phyloP scores from a whole-genome alignment of 1,284 basidiomycete genomes.

The Mycosarcoma maydis region DNA sequence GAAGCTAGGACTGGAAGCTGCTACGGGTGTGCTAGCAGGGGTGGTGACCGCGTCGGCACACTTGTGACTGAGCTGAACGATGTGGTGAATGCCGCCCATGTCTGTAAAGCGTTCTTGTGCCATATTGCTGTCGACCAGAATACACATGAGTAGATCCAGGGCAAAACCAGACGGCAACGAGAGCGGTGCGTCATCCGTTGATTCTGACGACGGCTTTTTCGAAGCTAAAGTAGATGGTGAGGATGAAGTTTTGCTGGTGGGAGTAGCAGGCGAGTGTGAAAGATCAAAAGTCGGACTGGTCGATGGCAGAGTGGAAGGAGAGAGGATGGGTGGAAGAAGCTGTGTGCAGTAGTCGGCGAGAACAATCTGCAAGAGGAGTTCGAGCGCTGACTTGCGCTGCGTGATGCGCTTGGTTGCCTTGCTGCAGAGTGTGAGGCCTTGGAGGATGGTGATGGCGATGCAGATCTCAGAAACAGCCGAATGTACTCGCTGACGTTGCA shows the following conservation, averaged over 20 bases:
- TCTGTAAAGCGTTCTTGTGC: slow-evolving; percentile 34
- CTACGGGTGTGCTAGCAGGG: slow-evolving; percentile 9
- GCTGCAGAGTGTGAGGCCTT: slow-evolving; percentile 43
- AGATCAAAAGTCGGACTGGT: slow-evolving; percentile 5
- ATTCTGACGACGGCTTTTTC: not conserved
- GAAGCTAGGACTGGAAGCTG: slow-evolving; percentile 1
- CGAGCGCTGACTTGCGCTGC: slow-evolving; percentile 32
- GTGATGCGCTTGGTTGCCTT: slow-evolving; percentile 23
- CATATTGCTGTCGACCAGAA: slow-evolving; percentile 31
- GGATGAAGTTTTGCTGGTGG: slow-evolving; percentile 2
- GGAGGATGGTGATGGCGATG: slow-evolving; percentile 41
- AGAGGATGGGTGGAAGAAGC: slow-evolving; percentile 35
- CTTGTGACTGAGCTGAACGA: slow-evolving; percentile 43
- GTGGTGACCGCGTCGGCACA: slow-evolving; percentile 41
- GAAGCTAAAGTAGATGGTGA: not conserved
- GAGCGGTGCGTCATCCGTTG: slow-evolving; percentile 14
- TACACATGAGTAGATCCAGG: slow-evolving; percentile 45
- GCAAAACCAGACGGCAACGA: slow-evolving; percentile 39
- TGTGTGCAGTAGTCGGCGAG: slow-evolving; percentile 39
- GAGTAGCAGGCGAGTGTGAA: slow-evolving; percentile 10
- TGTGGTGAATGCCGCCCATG: slow-evolving; percentile 46
- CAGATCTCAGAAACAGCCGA: slow-evolving; percentile 25
- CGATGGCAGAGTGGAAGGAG: slow-evolving; percentile 6
- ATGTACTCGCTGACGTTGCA: slow-evolving; percentile 19
- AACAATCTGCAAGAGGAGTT: slow-evolving; percentile 32